A percentile compares a stretch with the other conserved stretches of the same genome.
phyloP scores from a whole-genome alignment of 2,329 filamentous ascomycete genomes.

The Colletotrichum australisinense region DNA sequence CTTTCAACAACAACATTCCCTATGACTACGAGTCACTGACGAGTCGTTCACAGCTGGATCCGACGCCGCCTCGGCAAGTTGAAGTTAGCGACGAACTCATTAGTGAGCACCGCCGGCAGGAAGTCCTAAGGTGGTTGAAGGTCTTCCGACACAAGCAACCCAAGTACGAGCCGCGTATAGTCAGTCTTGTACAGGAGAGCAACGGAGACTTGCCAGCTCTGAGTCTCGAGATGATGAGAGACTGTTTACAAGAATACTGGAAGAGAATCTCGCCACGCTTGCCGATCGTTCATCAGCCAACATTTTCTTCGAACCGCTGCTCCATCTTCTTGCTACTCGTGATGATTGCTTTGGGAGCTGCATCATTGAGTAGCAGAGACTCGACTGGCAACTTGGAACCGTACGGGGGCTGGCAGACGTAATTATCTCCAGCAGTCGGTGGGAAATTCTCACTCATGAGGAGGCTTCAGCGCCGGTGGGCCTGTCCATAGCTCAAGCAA shows the following conservation, averaged over 20 bases:
- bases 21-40: conserved; percentile 63
- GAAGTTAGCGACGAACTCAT: conserved; percentile 57
- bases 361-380: conserved; percentile 76
- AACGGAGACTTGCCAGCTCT: conserved; percentile 62
- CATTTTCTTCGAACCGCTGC: conserved; percentile 84
- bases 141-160: conserved; percentile 57
- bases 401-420: conserved; percentile 63
- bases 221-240: conserved; percentile 84
- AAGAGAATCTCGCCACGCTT: conserved; percentile 85
- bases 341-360: conserved; percentile 87
- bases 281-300: conserved; percentile 89
- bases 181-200: conserved; percentile 47
- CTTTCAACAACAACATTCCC: conserved; percentile 62
- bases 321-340: conserved; percentile 81
- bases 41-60: conserved; percentile 58
- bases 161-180: conserved; percentile 45
- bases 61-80: conserved; percentile 52
- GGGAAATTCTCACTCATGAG: conserved; percentile 84
- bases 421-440: conserved; percentile 79
- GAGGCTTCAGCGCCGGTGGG: conserved; percentile 87
- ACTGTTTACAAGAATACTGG: conserved; percentile 90
- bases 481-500: conserved; percentile 88
- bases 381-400: conserved; percentile 62
- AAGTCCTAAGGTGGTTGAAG: conserved; percentile 57
- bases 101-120: conserved; percentile 56